Evolutionary conservation across 257 asterid species (phyloP).

Genomic region (Ocimum tenuiflorum): DNA sequence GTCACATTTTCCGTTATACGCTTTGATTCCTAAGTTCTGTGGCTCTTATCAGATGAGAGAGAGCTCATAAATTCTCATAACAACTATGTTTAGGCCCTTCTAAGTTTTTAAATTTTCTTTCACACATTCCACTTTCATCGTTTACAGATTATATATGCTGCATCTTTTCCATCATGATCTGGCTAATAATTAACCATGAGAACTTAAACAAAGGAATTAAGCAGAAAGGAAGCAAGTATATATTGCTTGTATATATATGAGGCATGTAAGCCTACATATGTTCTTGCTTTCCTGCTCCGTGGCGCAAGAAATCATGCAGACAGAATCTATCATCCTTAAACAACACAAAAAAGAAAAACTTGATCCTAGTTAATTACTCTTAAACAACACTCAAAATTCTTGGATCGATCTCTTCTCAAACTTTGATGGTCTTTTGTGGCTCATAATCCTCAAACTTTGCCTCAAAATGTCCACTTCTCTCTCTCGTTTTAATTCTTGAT

Average conservation of each 20-base stretch:
- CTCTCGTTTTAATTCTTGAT: slow-evolving; percentile 47
- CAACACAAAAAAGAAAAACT: neutral
- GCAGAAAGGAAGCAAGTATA: neutral
- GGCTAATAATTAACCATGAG: neutral
- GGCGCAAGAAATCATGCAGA: neutral
- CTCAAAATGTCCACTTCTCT: slow-evolving; percentile 69
- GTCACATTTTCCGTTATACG: neutral
- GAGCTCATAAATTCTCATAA: too few relatives aligned
- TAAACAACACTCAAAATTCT: neutral
- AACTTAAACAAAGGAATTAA: too few relatives aligned
- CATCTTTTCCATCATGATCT: neutral
- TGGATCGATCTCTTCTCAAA: slow-evolving; percentile 11
- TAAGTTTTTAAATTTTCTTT: too few relatives aligned
- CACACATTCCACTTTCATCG: too few relatives aligned
- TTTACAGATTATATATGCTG: too few relatives aligned
- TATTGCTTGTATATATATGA: neutral
- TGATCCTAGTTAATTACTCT: neutral
- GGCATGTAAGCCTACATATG: neutral
- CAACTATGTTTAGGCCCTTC: too few relatives aligned
- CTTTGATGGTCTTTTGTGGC: slow-evolving; percentile 51
- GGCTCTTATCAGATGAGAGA: too few relatives aligned
- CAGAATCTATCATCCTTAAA: neutral
- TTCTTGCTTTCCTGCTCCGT: neutral
- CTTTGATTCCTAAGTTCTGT: neutral
- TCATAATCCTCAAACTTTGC: slow-evolving; percentile 70